Percentiles rank a stretch among this genome's conserved stretches.
These are phyloP conservation scores for Oropetium thomaeum DNA, from an alignment of 176 grass and related monocot genomes.

Conservation along the genomic window DNA sequence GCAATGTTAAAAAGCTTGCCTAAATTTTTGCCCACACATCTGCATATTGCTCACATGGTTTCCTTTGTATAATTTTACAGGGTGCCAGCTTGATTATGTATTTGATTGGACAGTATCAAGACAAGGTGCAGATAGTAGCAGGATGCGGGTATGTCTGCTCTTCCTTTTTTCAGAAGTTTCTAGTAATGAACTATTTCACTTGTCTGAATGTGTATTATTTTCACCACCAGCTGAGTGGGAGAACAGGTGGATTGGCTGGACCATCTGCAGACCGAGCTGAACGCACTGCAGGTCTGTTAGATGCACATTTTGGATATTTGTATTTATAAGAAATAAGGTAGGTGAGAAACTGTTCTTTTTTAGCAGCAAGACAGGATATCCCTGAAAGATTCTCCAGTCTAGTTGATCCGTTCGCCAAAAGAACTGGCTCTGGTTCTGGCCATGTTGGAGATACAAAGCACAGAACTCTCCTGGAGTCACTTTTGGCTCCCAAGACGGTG, in stretches of 20 bases:
- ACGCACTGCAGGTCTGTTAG: constrained; percentile 60
- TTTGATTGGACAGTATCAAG: constrained; percentile 79
- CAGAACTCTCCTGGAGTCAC: constrained; percentile 57
- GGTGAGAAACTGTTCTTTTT: constrained; percentile 25
- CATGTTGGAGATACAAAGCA: constrained; percentile 57
- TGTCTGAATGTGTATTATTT: constrained; percentile 30
- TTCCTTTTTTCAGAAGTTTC: constrained; percentile 32
- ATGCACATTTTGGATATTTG: constrained; percentile 24
- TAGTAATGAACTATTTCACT: constrained; percentile 1
- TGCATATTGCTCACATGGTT: constrained; percentile 24
- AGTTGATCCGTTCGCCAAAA: constrained; percentile 58
- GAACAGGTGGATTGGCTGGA: constrained; percentile 47
- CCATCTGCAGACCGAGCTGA: constrained; percentile 68
- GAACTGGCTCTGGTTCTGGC: constrained; percentile 61
- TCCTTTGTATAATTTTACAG: constrained; percentile 42
- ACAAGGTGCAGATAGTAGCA: constrained; percentile 53
- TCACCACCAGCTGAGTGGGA: constrained; percentile 37
- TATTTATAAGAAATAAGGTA: constrained; percentile 25
- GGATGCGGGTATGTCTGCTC: constrained; percentile 56
- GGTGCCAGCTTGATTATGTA: constrained; percentile 74
- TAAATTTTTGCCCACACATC: constrained; percentile 8
- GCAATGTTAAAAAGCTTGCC: background rate
- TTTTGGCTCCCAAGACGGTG: constrained; percentile 46
- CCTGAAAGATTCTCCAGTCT: constrained; percentile 57
- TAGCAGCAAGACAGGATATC: constrained; percentile 64